Percentiles rank a stretch among this genome's conserved stretches.
phyloP scores from a whole-genome alignment of 192 early-diverging fungal genomes.

The Lunasporangiospora selenospora region DNA sequence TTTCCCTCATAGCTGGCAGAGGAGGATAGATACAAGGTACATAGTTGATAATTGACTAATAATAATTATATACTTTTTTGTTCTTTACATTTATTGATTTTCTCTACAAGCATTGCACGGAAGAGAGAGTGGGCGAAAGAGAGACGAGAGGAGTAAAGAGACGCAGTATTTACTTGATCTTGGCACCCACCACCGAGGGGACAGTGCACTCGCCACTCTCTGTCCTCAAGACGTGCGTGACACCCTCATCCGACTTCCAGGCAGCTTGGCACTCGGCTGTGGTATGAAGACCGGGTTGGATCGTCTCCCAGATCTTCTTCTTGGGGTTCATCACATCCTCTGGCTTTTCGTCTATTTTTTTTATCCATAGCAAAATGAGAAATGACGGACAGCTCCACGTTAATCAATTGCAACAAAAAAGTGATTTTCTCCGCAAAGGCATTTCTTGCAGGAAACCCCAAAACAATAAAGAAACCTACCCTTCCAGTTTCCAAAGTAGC shows the following conservation, averaged over 20 bases:
- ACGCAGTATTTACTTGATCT: conserved; percentile 76
- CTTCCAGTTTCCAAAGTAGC: conserved; percentile 94
- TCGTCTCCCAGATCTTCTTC: conserved; percentile 98
- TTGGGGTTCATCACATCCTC: conserved; percentile 96
- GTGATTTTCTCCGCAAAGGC: no score
- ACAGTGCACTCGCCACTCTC: conserved; percentile 62
- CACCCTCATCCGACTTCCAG: conserved; percentile 64
- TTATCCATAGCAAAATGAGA: background rate
- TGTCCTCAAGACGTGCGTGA: conserved; percentile 52
- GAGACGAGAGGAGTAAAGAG: no score
- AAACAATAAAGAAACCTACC: conserved; percentile 26
- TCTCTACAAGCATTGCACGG: no score
- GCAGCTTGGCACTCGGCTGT: conserved; percentile 70
- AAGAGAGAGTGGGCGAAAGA: no score
- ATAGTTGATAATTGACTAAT: background rate
- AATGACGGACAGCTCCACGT: conserved; percentile 4
- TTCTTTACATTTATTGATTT: no score
- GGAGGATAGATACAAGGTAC: no score
- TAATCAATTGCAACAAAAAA: background rate
- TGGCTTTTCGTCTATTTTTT: conserved; percentile 61
- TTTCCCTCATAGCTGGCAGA: no score
- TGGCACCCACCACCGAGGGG: conserved; percentile 67
- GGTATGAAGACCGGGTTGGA: conserved; percentile 88
- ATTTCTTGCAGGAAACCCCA: no score
- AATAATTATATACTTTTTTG: background rate